A percentile compares a stretch with the other conserved stretches of the same genome.
Conservation (phyloP, 345 rosid species). For the Chamaenerion angustifolium region DNA sequence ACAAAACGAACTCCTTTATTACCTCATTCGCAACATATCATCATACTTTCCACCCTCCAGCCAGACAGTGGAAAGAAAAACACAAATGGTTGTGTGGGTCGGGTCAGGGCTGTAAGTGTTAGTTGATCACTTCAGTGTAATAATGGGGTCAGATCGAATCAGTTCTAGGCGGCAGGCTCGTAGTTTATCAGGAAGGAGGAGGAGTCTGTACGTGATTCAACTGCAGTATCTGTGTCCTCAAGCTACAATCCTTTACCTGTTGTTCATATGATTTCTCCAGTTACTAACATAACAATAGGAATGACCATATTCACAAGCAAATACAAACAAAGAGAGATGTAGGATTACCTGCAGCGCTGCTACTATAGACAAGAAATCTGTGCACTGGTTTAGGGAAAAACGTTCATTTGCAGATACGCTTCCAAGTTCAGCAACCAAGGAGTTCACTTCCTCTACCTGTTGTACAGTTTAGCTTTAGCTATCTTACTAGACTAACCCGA, state of each 20-base stretch:
- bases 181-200: background rate
- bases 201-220: conserved; percentile 33
- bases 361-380: conserved; percentile 47
- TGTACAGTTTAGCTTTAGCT: background rate
- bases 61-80: too few relatives aligned
- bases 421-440: conserved; percentile 47
- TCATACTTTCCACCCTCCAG: too few relatives aligned
- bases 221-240: conserved; percentile 80
- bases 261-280: too few relatives aligned
- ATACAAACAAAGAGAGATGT: background rate
- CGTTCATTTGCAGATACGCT: conserved; percentile 54
- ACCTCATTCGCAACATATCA: too few relatives aligned
- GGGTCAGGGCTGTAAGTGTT: too few relatives aligned
- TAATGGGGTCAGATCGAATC: conserved; percentile 42
- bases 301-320: too few relatives aligned
- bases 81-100: too few relatives aligned
- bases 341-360: conserved; percentile 66
- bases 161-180: conserved; percentile 12
- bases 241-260: conserved; percentile 76
- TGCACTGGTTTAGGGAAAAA: conserved; percentile 53
- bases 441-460: conserved; percentile 74
- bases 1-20: too few relatives aligned
- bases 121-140: too few relatives aligned
- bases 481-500: background rate
- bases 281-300: too few relatives aligned